Percentiles rank a stretch among this genome's conserved stretches.
These are phyloP conservation scores for Hypoxylon sp. DNA, from an alignment of 2,329 filamentous ascomycete species.

Conservation along the genomic window DNA sequence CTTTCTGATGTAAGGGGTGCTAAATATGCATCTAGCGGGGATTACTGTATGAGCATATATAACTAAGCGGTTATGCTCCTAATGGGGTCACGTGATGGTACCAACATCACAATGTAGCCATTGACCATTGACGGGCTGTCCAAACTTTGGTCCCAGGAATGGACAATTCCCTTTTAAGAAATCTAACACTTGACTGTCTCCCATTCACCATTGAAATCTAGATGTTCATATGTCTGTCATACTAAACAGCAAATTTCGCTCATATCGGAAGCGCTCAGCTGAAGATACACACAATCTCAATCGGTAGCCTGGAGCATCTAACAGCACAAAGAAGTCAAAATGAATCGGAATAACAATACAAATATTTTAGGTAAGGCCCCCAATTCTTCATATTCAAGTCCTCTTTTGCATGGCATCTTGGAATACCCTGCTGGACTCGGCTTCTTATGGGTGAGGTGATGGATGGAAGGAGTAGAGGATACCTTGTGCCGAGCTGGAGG, in stretches of 20 bases:
- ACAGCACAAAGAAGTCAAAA: slow-evolving; percentile 17
- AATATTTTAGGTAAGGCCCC: slow-evolving; percentile 47
- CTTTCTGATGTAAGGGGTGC: too few species aligned
- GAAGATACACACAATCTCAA: slow-evolving; percentile 1
- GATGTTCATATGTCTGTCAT: neutral
- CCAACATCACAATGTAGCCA: neutral
- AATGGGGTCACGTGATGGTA: neutral
- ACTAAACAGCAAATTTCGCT: neutral
- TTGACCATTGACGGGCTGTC: neutral
- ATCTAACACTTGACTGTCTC: neutral
- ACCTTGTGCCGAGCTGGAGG: neutral
- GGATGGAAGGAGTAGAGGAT: neutral
- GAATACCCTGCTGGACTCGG: neutral
- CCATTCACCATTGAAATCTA: neutral
- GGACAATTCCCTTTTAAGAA: neutral
- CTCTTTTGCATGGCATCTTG: neutral
- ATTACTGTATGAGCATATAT: too few species aligned
- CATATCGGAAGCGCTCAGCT: slow-evolving; percentile 1
- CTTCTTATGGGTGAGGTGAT: neutral
- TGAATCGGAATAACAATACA: slow-evolving; percentile 47
- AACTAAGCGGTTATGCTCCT: neutral
- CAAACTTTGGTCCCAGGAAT: neutral
- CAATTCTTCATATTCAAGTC: neutral
- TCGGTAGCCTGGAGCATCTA: neutral
- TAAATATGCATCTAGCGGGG: neutral